phyloP scores from a whole-genome alignment of 305 asterid species.

The Fraxinus sp. region DNA sequence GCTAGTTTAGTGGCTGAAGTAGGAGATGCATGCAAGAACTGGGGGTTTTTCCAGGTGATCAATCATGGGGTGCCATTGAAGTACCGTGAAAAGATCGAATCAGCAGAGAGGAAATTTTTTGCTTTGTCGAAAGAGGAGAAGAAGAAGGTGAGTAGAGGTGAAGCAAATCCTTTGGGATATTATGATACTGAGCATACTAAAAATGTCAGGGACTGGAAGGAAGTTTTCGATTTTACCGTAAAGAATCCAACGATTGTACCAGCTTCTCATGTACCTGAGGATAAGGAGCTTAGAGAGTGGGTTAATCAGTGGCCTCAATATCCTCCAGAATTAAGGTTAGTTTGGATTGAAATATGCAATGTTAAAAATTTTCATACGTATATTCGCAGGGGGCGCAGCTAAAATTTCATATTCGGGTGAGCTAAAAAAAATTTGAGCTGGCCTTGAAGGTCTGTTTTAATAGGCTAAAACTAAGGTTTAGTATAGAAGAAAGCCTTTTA shows the following conservation, averaged over 20 bases:
- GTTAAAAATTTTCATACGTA: neutral
- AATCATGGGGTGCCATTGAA: conserved; percentile 61
- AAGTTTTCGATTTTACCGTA: conserved; percentile 62
- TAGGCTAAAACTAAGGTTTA: neutral
- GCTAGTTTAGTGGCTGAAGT: conserved; percentile 37
- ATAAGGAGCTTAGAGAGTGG: conserved; percentile 38
- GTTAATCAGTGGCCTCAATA: conserved; percentile 56
- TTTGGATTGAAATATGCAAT: neutral
- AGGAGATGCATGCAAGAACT: conserved; percentile 55
- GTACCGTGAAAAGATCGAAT: conserved; percentile 38
- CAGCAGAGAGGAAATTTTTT: conserved; percentile 46
- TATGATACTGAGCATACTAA: conserved; percentile 66
- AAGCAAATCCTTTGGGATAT: conserved; percentile 52
- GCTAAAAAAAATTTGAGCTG: neutral
- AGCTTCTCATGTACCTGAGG: conserved; percentile 54
- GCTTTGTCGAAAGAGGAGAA: conserved; percentile 57
- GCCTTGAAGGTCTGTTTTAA: neutral
- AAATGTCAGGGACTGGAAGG: conserved; percentile 75
- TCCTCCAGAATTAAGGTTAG: conserved; percentile 60
- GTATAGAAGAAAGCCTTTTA: neutral
- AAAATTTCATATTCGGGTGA: neutral
- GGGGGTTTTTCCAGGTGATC: conserved; percentile 85
- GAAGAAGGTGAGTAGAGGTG: conserved; percentile 47
- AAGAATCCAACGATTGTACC: conserved; percentile 43
- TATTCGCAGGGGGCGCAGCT: neutral